Percentiles rank a stretch among this genome's conserved stretches.
These are phyloP conservation scores for Gonium pectorale DNA, from an alignment of 139 green algal genomes.

Conservation along the genomic window DNA sequence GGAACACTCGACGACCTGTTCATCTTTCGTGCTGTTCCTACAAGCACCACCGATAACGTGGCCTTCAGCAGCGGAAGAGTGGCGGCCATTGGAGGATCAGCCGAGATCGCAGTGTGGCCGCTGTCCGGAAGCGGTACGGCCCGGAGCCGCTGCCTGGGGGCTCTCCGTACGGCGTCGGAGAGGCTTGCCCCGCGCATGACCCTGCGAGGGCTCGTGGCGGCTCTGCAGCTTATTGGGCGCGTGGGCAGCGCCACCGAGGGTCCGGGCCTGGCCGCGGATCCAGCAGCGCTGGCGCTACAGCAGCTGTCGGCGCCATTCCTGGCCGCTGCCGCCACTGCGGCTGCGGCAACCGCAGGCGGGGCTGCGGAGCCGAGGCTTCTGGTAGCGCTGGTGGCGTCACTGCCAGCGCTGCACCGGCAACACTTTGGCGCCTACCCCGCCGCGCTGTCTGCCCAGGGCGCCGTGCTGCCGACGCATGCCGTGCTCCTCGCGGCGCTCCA, in stretches of 20 bases:
- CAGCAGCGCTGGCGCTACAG: background rate
- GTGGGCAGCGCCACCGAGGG: background rate
- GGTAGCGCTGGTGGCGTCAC: background rate
- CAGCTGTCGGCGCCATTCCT: conserved; percentile 21
- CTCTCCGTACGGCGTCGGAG: background rate
- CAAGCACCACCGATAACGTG: no score
- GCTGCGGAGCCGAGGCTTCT: background rate
- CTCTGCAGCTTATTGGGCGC: background rate
- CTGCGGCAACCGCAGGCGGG: background rate
- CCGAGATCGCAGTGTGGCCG: no score
- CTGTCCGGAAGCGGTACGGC: background rate
- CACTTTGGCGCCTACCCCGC: background rate
- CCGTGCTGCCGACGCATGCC: background rate
- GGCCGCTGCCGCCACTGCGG: background rate
- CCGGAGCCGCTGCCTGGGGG: conserved; percentile 2
- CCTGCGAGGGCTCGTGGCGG: background rate
- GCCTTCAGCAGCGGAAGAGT: no score
- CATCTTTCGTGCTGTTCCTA: no score
- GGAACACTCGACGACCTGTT: no score
- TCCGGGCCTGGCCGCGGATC: background rate
- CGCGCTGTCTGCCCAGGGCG: background rate
- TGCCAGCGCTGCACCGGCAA: conserved; percentile 3
- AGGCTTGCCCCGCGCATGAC: background rate
- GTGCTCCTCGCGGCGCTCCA: conserved; percentile 1
- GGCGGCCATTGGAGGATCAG: no score